Percentiles rank a stretch among this genome's conserved stretches.
Conservation (phyloP, 1,139 yeast species). For the Debaryomyces robertsiae region DNA sequence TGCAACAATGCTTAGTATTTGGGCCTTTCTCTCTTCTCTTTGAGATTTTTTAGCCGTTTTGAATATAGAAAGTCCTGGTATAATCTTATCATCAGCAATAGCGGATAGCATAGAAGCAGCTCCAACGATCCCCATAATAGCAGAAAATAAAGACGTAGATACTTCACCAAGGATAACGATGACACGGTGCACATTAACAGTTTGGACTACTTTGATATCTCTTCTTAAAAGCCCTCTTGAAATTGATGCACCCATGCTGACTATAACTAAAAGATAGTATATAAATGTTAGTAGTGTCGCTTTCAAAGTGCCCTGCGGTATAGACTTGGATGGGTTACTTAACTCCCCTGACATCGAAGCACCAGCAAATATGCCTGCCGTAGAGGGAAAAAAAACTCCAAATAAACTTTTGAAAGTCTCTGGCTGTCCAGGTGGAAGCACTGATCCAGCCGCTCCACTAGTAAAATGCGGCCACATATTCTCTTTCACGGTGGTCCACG, state of each 20-base stretch:
- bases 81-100: constrained; percentile 79
- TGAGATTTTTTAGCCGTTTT: constrained; percentile 46
- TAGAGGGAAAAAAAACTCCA: constrained; percentile 96
- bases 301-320: constrained; percentile 86
- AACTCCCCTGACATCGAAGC: constrained; percentile 99
- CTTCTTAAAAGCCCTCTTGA: constrained; percentile 74
- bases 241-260: constrained; percentile 76
- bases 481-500: constrained; percentile 61
- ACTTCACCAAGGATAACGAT: constrained; percentile 84
- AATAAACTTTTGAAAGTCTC: constrained; percentile 84
- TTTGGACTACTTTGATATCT: constrained; percentile 84
- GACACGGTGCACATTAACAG: constrained; percentile 69
- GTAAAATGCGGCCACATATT: constrained; percentile 83
- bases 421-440: constrained; percentile 48
- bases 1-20: constrained; percentile 52
- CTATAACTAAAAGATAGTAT: constrained; percentile 72
- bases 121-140: constrained; percentile 92
- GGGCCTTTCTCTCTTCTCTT: constrained; percentile 57
- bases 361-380: constrained; percentile 98
- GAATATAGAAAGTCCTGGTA: constrained; percentile 73
- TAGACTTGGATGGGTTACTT: constrained; percentile 78
- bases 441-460: constrained; percentile 89
- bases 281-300: constrained; percentile 77
- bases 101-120: constrained; percentile 91
- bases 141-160: constrained; percentile 86